phyloP scores from a whole-genome alignment of 306 rosid genomes.

The Delonix regia region DNA sequence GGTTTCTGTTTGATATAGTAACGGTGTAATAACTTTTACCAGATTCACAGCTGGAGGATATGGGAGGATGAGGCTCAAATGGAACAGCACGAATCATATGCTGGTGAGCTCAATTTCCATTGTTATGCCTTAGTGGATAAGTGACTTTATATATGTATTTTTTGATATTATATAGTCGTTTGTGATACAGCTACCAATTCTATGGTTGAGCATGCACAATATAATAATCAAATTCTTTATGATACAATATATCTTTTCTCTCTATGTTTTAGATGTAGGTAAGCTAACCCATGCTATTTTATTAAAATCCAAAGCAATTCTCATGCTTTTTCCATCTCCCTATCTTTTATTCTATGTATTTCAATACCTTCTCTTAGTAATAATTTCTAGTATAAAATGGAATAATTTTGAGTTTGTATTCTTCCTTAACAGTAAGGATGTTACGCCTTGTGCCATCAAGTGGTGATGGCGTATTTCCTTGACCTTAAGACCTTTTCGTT shows the following conservation, averaged over 20 bases:
- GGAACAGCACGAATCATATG: slow-evolving; percentile 49
- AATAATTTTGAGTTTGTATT: background rate
- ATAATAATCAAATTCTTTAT: background rate
- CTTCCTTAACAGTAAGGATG: background rate
- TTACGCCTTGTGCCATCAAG: background rate
- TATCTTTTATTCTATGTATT: background rate
- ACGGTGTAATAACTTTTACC: slow-evolving; percentile 26
- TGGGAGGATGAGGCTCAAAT: slow-evolving; percentile 76
- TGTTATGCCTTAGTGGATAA: background rate
- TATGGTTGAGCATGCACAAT: background rate
- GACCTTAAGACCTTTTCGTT: background rate
- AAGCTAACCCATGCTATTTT: background rate
- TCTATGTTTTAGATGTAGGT: background rate
- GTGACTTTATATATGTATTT: background rate
- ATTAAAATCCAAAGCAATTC: background rate
- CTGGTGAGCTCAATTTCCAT: slow-evolving; percentile 48
- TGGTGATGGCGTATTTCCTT: background rate
- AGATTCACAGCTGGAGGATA: slow-evolving; percentile 77
- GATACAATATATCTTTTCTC: background rate
- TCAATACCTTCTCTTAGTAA: background rate
- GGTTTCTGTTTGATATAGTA: background rate
- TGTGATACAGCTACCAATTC: background rate
- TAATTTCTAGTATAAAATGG: background rate
- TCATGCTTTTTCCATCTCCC: background rate
- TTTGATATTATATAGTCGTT: background rate